A percentile compares a stretch with the other conserved stretches of the same genome.
Evolutionary conservation across 306 rosid species (phyloP).

Genomic region (Oemleria cerasiformis): DNA sequence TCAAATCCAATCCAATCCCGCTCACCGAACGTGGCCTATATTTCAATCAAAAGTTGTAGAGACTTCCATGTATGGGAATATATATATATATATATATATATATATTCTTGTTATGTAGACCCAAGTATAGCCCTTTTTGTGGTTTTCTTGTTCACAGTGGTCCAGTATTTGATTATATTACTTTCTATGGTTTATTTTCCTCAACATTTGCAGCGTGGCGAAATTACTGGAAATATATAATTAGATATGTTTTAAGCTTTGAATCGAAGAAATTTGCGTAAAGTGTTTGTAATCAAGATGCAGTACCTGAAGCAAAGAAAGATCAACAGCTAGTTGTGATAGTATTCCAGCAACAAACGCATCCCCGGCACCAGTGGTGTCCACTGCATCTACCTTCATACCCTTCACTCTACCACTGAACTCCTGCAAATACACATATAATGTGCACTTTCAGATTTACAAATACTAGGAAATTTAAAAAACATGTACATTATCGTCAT

Average conservation of each 20-base stretch:
- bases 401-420: conserved; percentile 83
- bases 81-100: no score
- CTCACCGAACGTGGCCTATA: no score
- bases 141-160: neutral
- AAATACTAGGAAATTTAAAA: conserved; percentile 18
- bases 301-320: conserved; percentile 78
- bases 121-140: neutral
- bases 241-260: neutral
- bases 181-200: neutral
- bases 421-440: conserved; percentile 48
- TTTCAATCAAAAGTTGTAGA: no score
- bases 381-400: conserved; percentile 79
- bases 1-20: no score
- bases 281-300: neutral
- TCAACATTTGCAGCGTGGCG: neutral
- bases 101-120: neutral
- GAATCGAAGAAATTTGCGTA: neutral
- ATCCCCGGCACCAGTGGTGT: conserved; percentile 98
- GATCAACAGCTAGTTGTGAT: conserved; percentile 70
- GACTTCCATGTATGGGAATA: no score
- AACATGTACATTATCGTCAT: conserved; percentile 4
- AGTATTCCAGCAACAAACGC: conserved; percentile 96
- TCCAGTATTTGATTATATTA: no score
- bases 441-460: conserved; percentile 8
- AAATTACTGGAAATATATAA: neutral